Conservation (phyloP, 2,329 filamentous ascomycete genomes). For the Fusarium anthophilum region DNA sequence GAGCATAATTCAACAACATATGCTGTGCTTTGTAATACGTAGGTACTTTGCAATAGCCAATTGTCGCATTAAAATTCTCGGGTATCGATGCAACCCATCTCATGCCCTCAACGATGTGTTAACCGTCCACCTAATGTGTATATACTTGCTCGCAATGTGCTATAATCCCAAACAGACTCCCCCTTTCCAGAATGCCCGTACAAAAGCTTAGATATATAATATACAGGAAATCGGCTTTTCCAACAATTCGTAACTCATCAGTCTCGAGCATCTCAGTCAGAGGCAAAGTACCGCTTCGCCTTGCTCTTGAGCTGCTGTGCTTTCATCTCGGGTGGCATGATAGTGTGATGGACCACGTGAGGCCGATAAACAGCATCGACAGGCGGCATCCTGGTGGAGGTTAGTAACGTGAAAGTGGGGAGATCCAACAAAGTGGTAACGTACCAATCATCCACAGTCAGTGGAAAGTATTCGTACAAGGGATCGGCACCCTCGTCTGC, state of each 20-base stretch:
- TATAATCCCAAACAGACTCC: constrained; percentile 17
- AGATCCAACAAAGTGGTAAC: constrained; percentile 25
- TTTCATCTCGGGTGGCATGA: constrained; percentile 74
- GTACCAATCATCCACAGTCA: constrained; percentile 88
- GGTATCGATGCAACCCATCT: constrained; percentile 32
- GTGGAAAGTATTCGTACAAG: constrained; percentile 93
- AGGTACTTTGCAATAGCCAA: background rate
- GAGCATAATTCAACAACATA: background rate
- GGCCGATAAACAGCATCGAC: constrained; percentile 91
- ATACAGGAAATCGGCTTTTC: constrained; percentile 27
- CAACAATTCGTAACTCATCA: constrained; percentile 39
- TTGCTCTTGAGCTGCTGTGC: constrained; percentile 72
- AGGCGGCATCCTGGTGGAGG: constrained; percentile 73
- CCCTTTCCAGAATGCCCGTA: background rate
- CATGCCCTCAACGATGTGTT: constrained; percentile 13
- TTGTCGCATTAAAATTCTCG: constrained; percentile 24
- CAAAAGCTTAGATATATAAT: constrained; percentile 15
- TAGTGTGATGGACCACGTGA: constrained; percentile 92
- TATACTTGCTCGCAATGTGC: background rate
- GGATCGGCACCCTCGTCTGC: constrained; percentile 82
- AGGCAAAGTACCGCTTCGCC: constrained; percentile 77
- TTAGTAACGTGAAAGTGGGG: constrained; percentile 24
- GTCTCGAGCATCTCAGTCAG: constrained; percentile 55
- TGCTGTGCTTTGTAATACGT: background rate
- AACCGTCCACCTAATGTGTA: constrained; percentile 2